Conservation (phyloP, 1,284 basidiomycete species). For the Paramarasmius palmivorus region DNA sequence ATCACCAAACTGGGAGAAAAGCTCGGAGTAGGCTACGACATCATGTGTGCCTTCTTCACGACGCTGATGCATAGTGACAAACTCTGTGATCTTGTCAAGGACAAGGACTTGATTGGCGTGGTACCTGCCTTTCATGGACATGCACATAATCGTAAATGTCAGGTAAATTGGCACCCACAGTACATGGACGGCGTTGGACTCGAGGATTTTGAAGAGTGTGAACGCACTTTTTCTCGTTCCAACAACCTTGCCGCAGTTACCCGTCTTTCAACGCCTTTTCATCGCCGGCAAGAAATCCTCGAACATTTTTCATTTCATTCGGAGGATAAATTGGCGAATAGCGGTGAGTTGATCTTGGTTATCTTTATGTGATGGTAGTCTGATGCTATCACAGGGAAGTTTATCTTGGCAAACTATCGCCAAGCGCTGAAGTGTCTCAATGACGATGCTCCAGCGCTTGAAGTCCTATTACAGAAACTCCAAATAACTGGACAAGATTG, state of each 20-base stretch:
- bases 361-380: not conserved
- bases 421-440: conserved; percentile 22
- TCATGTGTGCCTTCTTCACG: not conserved
- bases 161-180: conserved; percentile 28
- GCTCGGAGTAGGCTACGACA: not conserved
- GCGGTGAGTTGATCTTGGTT: conserved; percentile 3
- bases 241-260: conserved; percentile 27
- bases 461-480: not conserved
- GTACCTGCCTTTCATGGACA: conserved; percentile 31
- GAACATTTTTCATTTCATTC: conserved; percentile 20
- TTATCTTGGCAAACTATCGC: conserved; percentile 18
- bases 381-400: not conserved
- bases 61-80: not conserved
- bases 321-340: conserved; percentile 19
- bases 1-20: not conserved
- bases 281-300: conserved; percentile 24
- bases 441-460: conserved; percentile 6
- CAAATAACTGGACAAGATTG: conserved; percentile 17
- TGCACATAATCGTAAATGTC: conserved; percentile 33
- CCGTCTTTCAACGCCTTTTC: conserved; percentile 24
- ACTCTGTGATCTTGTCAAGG: conserved; percentile 23
- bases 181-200: conserved; percentile 29
- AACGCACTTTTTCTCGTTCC: conserved; percentile 31
- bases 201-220: conserved; percentile 34
- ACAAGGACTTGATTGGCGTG: conserved; percentile 17